Conservation (phyloP, 106 monocot species). For the Platanthera zijinensis region DNA sequence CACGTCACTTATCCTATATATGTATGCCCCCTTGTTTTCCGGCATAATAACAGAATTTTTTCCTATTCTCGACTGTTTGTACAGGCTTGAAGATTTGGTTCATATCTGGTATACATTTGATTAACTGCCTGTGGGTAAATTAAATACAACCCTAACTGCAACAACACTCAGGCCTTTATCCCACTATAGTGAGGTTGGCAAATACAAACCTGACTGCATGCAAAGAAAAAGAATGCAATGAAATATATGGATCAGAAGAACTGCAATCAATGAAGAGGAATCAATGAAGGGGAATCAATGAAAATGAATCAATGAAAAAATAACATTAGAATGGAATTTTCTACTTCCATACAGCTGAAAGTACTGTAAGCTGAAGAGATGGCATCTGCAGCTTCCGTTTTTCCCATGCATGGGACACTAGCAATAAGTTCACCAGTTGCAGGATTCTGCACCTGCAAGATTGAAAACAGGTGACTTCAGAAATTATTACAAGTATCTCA, state of each 20-base stretch:
- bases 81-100: neutral
- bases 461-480: conserved; percentile 3
- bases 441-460: conserved; percentile 64
- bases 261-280: neutral
- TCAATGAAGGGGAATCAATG: too few species aligned
- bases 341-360: conserved; percentile 48
- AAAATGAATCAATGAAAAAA: too few species aligned
- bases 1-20: too few species aligned
- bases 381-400: conserved; percentile 75
- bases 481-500: neutral
- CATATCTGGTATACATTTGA: neutral
- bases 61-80: too few species aligned
- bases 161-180: too few species aligned
- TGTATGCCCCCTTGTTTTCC: too few species aligned
- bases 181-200: too few species aligned
- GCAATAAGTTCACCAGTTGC: conserved; percentile 79
- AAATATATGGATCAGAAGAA: neutral
- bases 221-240: neutral
- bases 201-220: neutral
- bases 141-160: neutral
- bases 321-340: neutral
- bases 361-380: conserved; percentile 67
- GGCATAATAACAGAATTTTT: too few species aligned
- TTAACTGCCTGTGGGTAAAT: too few species aligned
- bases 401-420: conserved; percentile 80